Base-by-base conservation (phyloP, 441 rosid genomes). In the Erodium moschatum region DNA sequence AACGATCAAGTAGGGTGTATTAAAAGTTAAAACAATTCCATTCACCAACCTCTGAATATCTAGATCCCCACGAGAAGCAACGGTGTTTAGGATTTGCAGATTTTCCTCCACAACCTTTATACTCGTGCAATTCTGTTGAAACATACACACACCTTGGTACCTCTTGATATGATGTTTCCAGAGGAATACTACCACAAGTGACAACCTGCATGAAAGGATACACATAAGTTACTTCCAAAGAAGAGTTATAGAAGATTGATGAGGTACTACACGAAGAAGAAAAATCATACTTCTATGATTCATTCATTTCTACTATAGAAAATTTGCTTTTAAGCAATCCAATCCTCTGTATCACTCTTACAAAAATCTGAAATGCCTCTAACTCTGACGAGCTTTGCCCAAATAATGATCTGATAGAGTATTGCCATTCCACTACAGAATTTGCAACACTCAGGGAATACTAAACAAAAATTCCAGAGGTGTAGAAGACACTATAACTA, bases 1-100 rank as follows among this genome's bases (percentile, higher is more conserved):
- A 18, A 33, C 38, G 6, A 33, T 56, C 6, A 33, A 2, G 50
- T 5, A 31, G 38, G 50, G 24, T 42, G 8, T 65, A 33, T 40
- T 6, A 7, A 40, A 40, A 6, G 46, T 40, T 40, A 6, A 40
- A 40, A 40, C 46, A 40, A 10, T 40, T 7, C 11, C 11, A 40
- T 40, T 4, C 4, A 74, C 82, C 62, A 56, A 89, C 97, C 97
- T 92, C 98, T 1, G 88, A 84, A 79, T 88, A 82, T 79, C 92
- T 81, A 71, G 77, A 79, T 50, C 93, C 97, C 98, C 98, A 93
- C 3, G 97, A 87, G 76, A 88, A 87, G 81, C 84, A 91, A 20
- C 82, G 79, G 44, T 89, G 95, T 74, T 82, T 87, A 4, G 96
- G 74, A 70, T 87, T 82, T 27, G 93, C 89, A 48, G 97, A 77